Conservation (phyloP, 1,284 basidiomycete genomes). For the Marasmius oreades region DNA sequence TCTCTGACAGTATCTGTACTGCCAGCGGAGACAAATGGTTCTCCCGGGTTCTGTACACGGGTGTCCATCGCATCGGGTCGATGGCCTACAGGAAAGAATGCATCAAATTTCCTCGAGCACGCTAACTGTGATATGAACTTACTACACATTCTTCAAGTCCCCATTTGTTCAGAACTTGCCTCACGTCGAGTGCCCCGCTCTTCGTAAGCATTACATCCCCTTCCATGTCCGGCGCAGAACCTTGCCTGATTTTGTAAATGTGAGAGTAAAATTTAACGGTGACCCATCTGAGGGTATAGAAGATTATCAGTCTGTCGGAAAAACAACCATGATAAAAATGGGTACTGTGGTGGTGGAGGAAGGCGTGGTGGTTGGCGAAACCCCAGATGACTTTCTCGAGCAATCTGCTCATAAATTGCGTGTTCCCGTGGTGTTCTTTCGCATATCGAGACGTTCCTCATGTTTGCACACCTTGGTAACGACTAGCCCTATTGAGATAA, state of each 20-base stretch:
- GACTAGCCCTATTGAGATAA: not conserved
- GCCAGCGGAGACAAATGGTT: slow-evolving; percentile 10
- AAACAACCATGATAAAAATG: not conserved
- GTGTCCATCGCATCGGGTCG: slow-evolving; percentile 12
- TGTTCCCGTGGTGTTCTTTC: slow-evolving; percentile 11
- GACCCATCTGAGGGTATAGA: slow-evolving; percentile 5
- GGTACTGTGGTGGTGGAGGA: slow-evolving; percentile 10
- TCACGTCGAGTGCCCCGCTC: slow-evolving; percentile 6
- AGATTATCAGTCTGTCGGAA: not conserved
- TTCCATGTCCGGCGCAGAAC: slow-evolving; percentile 10
- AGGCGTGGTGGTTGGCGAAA: slow-evolving; percentile 8
- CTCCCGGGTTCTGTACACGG: not conserved
- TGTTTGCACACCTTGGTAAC: not conserved
- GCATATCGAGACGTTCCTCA: slow-evolving; percentile 1
- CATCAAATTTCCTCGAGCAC: not conserved
- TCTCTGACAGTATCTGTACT: slow-evolving; percentile 7
- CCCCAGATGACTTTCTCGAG: slow-evolving; percentile 10
- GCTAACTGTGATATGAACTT: not conserved
- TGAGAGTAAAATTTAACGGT: slow-evolving; percentile 13
- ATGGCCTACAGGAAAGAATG: slow-evolving; percentile 3
- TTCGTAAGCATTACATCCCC: slow-evolving; percentile 8
- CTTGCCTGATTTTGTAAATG: slow-evolving; percentile 11
- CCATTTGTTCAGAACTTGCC: slow-evolving; percentile 9
- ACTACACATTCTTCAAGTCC: slow-evolving; percentile 11
- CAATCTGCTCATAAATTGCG: slow-evolving; percentile 2